phyloP scores from a whole-genome alignment of 768 basidiomycete species.

The Naganishia randhawae region DNA sequence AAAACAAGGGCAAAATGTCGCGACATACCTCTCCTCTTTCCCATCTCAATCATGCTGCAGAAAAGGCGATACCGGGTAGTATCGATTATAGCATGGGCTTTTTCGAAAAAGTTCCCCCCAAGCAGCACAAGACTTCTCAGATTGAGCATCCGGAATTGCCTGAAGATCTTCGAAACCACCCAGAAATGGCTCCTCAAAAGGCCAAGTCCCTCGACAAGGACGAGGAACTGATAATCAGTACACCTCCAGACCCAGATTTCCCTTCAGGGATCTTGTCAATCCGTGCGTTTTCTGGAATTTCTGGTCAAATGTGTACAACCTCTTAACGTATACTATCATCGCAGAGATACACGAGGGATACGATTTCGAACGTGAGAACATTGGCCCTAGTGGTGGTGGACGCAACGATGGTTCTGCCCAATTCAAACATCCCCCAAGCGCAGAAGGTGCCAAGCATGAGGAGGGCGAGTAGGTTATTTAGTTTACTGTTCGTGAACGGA shows the following conservation, averaged over 20 bases:
- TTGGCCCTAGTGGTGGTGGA: slow-evolving; percentile 1
- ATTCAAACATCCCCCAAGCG: slow-evolving; percentile 21
- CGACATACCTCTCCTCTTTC: slow-evolving; percentile 12
- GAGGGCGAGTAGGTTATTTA: slow-evolving; percentile 20
- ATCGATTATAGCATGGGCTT: slow-evolving; percentile 22
- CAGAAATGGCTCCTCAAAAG: slow-evolving; percentile 3
- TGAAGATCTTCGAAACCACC: slow-evolving; percentile 14
- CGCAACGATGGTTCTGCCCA: background rate
- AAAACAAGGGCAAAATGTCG: slow-evolving; percentile 23
- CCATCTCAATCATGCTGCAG: background rate
- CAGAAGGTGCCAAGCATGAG: slow-evolving; percentile 19
- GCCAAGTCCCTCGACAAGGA: slow-evolving; percentile 10
- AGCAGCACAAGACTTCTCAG: background rate
- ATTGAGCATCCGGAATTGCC: slow-evolving; percentile 14
- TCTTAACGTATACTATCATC: background rate
- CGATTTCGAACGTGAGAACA: slow-evolving; percentile 21
- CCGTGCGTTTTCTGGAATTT: background rate
- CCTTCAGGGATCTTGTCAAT: slow-evolving; percentile 27
- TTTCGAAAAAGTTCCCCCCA: slow-evolving; percentile 22
- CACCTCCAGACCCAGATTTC: slow-evolving; percentile 9
- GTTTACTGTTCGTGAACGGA: background rate
- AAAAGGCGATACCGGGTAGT: slow-evolving; percentile 13
- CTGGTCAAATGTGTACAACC: background rate
- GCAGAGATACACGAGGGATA: slow-evolving; percentile 28
- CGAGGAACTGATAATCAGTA: slow-evolving; percentile 17